Evolutionary conservation across 441 rosid genomes (phyloP).

Genomic region (Adansonia gregorii): DNA sequence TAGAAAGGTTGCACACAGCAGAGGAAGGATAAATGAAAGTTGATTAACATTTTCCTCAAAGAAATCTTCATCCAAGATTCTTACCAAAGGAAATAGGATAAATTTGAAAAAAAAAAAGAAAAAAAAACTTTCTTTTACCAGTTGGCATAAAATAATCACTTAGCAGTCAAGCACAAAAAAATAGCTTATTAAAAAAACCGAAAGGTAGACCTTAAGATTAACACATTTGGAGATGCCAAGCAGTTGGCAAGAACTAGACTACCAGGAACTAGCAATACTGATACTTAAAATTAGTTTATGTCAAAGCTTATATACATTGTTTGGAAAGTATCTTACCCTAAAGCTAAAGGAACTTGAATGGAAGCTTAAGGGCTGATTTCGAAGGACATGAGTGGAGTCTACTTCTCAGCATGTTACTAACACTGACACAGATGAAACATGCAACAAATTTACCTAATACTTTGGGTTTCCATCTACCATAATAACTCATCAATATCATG

Average conservation of each 20-base stretch:
- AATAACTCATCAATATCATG: constrained; percentile 1
- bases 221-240: background rate
- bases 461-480: background rate
- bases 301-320: background rate
- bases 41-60: constrained; percentile 4
- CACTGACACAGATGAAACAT: background rate
- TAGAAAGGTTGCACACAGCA: constrained; percentile 9
- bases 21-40: constrained; percentile 6
- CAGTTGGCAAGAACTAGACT: background rate
- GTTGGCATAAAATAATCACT: background rate
- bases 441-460: background rate
- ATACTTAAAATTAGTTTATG: background rate
- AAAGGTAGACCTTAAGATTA: constrained; percentile 8
- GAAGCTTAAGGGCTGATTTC: background rate
- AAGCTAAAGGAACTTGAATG: background rate
- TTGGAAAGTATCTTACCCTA: background rate
- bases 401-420: background rate
- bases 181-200: constrained; percentile 11
- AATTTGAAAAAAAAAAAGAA: background rate
- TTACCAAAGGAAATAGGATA: background rate
- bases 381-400: background rate
- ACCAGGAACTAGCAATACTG: background rate
- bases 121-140: background rate
- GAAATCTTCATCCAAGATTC: constrained; percentile 16
- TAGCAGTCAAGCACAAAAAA: constrained; percentile 7